These are phyloP conservation scores for Phytophthora rubi DNA, from an alignment of 352 stramenopile genomes.

Conservation along the genomic window DNA sequence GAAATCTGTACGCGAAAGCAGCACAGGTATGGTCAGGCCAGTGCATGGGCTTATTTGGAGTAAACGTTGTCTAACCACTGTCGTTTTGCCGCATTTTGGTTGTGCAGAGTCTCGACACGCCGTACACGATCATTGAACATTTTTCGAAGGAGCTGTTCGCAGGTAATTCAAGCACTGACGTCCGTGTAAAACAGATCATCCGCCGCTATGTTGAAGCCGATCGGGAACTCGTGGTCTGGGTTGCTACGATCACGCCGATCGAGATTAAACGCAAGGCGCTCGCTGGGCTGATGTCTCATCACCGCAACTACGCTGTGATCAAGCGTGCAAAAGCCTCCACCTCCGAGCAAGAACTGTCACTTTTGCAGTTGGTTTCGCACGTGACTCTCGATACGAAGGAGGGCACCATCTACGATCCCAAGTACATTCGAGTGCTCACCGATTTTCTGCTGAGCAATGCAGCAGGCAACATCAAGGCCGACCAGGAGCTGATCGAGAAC, in stretches of 20 bases:
- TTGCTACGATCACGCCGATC: conserved; percentile 30
- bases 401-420: conserved; percentile 35
- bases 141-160: conserved; percentile 42
- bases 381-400: conserved; percentile 50
- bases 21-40: conserved; percentile 12
- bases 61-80: neutral
- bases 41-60: neutral
- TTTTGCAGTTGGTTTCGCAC: conserved; percentile 56
- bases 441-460: conserved; percentile 52
- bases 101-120: conserved; percentile 23
- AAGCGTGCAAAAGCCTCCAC: conserved; percentile 42
- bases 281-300: conserved; percentile 36
- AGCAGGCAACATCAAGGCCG: conserved; percentile 46
- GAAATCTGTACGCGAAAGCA: conserved; percentile 21
- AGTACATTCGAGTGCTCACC: conserved; percentile 44
- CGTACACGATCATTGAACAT: conserved; percentile 43
- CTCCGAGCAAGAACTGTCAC: conserved; percentile 33
- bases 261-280: conserved; percentile 30
- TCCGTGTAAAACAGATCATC: conserved; percentile 36
- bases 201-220: conserved; percentile 32
- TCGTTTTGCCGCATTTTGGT: neutral
- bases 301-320: conserved; percentile 66
- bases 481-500: conserved; percentile 54
- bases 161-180: conserved; percentile 34
- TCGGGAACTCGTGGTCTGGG: conserved; percentile 38